phyloP scores from a whole-genome alignment of 2,329 filamentous ascomycete genomes.

The Colletotrichum gigasporum region DNA sequence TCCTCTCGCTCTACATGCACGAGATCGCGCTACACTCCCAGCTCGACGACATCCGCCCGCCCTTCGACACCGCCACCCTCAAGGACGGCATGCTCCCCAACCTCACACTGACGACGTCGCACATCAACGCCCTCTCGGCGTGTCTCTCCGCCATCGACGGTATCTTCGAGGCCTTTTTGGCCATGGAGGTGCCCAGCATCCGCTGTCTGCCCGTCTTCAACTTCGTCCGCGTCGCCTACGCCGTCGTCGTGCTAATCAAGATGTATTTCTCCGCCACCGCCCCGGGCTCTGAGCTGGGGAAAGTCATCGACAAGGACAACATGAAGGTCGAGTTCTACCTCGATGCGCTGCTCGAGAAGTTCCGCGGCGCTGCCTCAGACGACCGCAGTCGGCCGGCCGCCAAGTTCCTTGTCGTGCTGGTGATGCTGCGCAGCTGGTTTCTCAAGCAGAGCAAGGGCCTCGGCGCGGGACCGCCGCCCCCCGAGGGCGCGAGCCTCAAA shows the following conservation, averaged over 20 bases:
- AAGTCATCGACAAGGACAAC: constrained; percentile 73
- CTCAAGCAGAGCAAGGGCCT: constrained; percentile 54
- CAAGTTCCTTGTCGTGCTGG: constrained; percentile 77
- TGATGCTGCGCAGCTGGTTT: constrained; percentile 78
- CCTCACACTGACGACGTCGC: constrained; percentile 60
- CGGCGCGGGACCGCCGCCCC: constrained; percentile 8
- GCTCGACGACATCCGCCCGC: constrained; percentile 60
- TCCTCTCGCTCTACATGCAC: constrained; percentile 78
- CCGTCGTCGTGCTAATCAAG: constrained; percentile 77
- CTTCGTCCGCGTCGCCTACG: constrained; percentile 77
- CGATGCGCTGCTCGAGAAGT: constrained; percentile 74
- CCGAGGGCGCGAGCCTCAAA: constrained; percentile 1
- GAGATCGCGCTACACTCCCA: constrained; percentile 77
- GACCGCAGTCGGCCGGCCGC: constrained; percentile 72
- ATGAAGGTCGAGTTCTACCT: constrained; percentile 74
- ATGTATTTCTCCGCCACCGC: constrained; percentile 74
- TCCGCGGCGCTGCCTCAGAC: constrained; percentile 69
- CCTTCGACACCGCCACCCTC: constrained; percentile 55
- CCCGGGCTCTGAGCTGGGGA: constrained; percentile 72
- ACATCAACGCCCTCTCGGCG: constrained; percentile 73
- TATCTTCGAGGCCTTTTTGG: constrained; percentile 72
- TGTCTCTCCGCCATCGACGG: constrained; percentile 74
- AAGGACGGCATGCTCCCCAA: constrained; percentile 52
- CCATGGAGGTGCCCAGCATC: constrained; percentile 66
- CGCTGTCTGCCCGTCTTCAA: constrained; percentile 75